Percentiles rank a stretch among this genome's conserved stretches.
phyloP scores from a whole-genome alignment of 768 basidiomycete species.

The Gymnopilus junonius region DNA sequence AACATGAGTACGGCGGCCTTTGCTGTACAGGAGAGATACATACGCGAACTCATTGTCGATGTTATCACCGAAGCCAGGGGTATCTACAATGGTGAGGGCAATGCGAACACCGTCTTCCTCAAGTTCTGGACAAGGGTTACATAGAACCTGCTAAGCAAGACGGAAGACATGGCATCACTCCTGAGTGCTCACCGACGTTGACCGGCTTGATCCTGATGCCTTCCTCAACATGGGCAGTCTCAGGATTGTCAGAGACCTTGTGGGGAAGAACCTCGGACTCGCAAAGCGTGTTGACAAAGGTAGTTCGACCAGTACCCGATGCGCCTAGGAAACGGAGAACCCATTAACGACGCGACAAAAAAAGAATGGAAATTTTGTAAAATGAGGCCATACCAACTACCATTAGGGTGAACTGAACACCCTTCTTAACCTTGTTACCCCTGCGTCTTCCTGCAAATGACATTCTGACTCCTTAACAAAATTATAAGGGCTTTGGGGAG shows the following conservation, averaged over 20 bases:
- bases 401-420: conserved; percentile 97
- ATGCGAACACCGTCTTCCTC: conserved; percentile 99
- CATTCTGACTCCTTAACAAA: conserved; percentile 49
- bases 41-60: conserved; percentile 99
- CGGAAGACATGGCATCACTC: background rate
- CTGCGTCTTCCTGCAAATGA: conserved; percentile 86
- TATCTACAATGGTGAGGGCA: conserved; percentile 97
- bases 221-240: conserved; percentile 91
- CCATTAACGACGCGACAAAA: conserved; percentile 23
- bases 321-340: conserved; percentile 63
- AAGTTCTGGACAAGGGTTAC: conserved; percentile 61
- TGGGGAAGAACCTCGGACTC: conserved; percentile 91
- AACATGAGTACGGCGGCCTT: background rate
- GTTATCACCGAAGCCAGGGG: conserved; percentile 98
- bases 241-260: conserved; percentile 84
- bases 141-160: background rate
- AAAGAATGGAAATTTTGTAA: conserved; percentile 12
- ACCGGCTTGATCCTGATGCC: conserved; percentile 94
- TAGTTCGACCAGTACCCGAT: conserved; percentile 96
- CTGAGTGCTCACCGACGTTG: conserved; percentile 77
- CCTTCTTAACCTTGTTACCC: conserved; percentile 98
- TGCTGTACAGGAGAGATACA: conserved; percentile 30
- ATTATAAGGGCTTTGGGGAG: conserved; percentile 22
- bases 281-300: conserved; percentile 99
- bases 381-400: conserved; percentile 80